These are phyloP conservation scores for Cystobasidium pallidum DNA, from an alignment of 1,284 basidiomycete species.

Conservation along the genomic window DNA sequence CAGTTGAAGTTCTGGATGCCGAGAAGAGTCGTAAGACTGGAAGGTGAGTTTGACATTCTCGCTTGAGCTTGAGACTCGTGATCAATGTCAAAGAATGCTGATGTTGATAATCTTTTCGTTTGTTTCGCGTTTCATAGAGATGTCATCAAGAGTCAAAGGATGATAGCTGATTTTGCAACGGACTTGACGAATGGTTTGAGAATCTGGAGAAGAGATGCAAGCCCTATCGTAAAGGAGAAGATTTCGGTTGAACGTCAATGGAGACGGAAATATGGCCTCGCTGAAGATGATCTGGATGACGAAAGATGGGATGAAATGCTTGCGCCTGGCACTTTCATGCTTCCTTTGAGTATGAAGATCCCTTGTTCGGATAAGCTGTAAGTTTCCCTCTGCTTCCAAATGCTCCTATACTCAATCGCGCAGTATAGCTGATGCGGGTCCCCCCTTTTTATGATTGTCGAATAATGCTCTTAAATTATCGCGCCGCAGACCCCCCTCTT, in stretches of 20 bases:
- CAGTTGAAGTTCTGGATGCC: slow-evolving; percentile 51
- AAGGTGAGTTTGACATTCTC: too few species aligned
- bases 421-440: too few species aligned
- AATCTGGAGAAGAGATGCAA: slow-evolving; percentile 55
- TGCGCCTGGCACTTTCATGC: slow-evolving; percentile 54
- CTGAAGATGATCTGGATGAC: slow-evolving; percentile 43
- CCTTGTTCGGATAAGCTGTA: slow-evolving; percentile 54
- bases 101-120: not conserved
- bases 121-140: slow-evolving; percentile 9
- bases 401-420: too few species aligned
- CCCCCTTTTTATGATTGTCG: too few species aligned
- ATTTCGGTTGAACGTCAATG: slow-evolving; percentile 36
- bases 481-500: slow-evolving; percentile 54
- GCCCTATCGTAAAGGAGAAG: slow-evolving; percentile 41
- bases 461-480: too few species aligned
- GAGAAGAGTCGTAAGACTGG: slow-evolving; percentile 48
- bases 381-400: too few species aligned
- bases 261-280: slow-evolving; percentile 20
- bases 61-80: too few species aligned
- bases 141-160: slow-evolving; percentile 50
- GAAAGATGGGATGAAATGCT: slow-evolving; percentile 47
- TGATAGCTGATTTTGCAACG: slow-evolving; percentile 55
- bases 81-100: too few species aligned
- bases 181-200: slow-evolving; percentile 53
- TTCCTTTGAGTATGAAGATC: slow-evolving; percentile 55